Evolutionary conservation across 805 yeast species (phyloP).

Genomic region (Saccharomycopsis sp.): DNA sequence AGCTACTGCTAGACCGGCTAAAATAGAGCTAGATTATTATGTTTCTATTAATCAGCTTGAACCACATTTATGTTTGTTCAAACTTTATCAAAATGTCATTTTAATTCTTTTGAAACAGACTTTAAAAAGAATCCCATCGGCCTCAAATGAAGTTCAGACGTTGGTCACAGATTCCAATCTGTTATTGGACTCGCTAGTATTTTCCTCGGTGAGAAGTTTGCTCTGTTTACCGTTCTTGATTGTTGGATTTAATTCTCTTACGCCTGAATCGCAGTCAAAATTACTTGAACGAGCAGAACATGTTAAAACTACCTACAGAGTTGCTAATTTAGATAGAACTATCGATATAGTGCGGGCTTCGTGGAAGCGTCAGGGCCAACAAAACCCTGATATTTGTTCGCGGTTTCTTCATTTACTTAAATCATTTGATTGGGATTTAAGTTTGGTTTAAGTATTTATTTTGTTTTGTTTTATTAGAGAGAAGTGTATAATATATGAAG

Average conservation of each 20-base stretch:
- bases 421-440: background rate
- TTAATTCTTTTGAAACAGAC: conserved; percentile 3
- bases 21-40: conserved; percentile 4
- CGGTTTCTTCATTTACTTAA: background rate
- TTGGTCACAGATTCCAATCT: conserved; percentile 2
- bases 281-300: background rate
- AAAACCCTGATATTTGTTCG: background rate
- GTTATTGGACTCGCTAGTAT: conserved; percentile 5
- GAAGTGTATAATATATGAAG: too few relatives aligned
- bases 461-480: too few relatives aligned
- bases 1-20: background rate
- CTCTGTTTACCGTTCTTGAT: conserved; percentile 15
- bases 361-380: conserved; percentile 4
- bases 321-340: conserved; percentile 10
- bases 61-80: conserved; percentile 3
- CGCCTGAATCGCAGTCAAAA: background rate
- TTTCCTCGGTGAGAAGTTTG: conserved; percentile 9
- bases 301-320: conserved; percentile 3
- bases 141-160: conserved; percentile 6
- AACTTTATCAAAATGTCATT: conserved; percentile 10
- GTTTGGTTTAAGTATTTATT: background rate
- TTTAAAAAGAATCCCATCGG: background rate
- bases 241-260: conserved; percentile 11
- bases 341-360: conserved; percentile 5
- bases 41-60: conserved; percentile 7